Evolutionary conservation across 1,284 basidiomycete genomes (phyloP).

Genomic region (Fistulina hepatica): DNA sequence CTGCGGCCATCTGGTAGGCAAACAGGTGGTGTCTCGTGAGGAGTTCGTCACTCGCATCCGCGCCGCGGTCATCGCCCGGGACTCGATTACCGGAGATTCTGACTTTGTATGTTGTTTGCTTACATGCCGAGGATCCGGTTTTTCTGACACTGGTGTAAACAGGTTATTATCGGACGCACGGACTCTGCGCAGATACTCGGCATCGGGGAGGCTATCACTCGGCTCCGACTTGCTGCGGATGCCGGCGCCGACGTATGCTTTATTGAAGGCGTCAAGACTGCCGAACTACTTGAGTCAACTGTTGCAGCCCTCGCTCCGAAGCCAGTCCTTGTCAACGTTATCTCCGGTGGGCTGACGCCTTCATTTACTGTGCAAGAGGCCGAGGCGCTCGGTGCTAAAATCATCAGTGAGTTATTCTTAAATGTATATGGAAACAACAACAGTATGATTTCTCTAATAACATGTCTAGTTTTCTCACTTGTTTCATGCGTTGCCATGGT

Average conservation of each 20-base stretch:
- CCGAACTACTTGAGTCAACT: conserved; percentile 53
- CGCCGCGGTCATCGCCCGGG: conserved; percentile 64
- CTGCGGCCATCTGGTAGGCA: conserved; percentile 73
- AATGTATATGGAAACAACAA: neutral
- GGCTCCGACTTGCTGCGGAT: conserved; percentile 61
- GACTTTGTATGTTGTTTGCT: conserved; percentile 42
- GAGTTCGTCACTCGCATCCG: conserved; percentile 69
- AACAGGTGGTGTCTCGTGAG: conserved; percentile 53
- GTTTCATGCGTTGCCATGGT: conserved; percentile 65
- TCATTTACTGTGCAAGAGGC: conserved; percentile 61
- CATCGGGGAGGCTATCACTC: conserved; percentile 67
- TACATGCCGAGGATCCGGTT: neutral
- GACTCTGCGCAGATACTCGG: conserved; percentile 73
- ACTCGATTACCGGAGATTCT: conserved; percentile 58
- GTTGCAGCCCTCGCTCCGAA: conserved; percentile 59
- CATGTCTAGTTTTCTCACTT: conserved; percentile 45
- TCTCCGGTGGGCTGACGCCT: conserved; percentile 66
- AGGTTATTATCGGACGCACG: conserved; percentile 75
- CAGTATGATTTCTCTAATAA: neutral
- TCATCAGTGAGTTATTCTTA: conserved; percentile 46
- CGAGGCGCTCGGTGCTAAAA: conserved; percentile 59
- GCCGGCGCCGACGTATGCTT: conserved; percentile 78
- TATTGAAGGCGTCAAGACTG: conserved; percentile 69
- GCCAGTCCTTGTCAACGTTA: conserved; percentile 68
- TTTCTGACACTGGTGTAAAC: neutral